Percentiles rank a stretch among this genome's conserved stretches.
phyloP scores from a whole-genome alignment of 78 protist species.

The Anaeramoeba ignava region DNA sequence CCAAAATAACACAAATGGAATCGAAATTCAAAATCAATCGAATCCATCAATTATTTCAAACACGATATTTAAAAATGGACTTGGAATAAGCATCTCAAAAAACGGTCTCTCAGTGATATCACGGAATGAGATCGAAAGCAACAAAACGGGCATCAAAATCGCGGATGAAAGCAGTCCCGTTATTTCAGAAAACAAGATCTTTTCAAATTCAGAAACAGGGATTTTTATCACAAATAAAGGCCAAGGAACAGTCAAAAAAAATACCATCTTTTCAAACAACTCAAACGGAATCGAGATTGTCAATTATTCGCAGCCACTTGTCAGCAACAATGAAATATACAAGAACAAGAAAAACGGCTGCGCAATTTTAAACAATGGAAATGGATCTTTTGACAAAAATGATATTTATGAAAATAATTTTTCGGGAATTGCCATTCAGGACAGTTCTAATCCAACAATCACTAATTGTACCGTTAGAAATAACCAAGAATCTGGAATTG shows the following conservation, averaged over 20 bases:
- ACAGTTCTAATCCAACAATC: constrained; percentile 7
- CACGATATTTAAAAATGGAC: too few species aligned
- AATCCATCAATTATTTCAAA: too few species aligned
- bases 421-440: neutral
- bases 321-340: constrained; percentile 12
- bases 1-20: too few species aligned
- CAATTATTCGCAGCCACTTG: constrained; percentile 10
- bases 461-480: too few species aligned
- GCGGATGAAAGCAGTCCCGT: too few species aligned
- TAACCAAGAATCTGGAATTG: too few species aligned
- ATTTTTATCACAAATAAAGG: neutral
- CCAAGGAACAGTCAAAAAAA: neutral
- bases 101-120: too few species aligned
- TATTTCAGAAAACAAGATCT: too few species aligned
- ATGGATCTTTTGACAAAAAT: constrained; percentile 10
- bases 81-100: too few species aligned
- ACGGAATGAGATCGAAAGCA: too few species aligned
- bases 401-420: constrained; percentile 9
- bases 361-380: neutral
- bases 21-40: too few species aligned
- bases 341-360: constrained; percentile 6
- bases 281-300: constrained; percentile 7
- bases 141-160: too few species aligned
- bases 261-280: constrained; percentile 4
- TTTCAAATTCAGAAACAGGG: constrained; percentile 8